These are phyloP conservation scores for Fusarium dlaminii DNA, from an alignment of 2,329 filamentous ascomycete genomes.

Conservation along the genomic window DNA sequence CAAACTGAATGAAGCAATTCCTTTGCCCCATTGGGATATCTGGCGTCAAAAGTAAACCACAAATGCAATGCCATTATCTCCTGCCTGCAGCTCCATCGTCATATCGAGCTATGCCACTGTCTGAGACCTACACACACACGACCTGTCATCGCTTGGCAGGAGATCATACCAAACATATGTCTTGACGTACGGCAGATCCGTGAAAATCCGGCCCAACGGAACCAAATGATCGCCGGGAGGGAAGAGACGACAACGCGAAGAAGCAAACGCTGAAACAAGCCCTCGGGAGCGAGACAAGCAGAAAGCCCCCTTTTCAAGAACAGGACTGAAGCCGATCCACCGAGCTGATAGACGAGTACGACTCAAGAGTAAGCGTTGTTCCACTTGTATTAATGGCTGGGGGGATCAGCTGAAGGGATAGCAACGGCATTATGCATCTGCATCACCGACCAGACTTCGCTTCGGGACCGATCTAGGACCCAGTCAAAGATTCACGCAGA, in stretches of 20 bases:
- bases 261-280: slow-evolving; percentile 25
- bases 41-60: neutral
- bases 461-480: neutral
- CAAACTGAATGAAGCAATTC: neutral
- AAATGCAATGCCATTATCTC: neutral
- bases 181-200: neutral
- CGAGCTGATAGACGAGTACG: slow-evolving; percentile 17
- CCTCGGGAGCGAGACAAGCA: slow-evolving; percentile 2
- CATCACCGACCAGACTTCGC: neutral
- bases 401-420: slow-evolving; percentile 18
- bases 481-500: slow-evolving; percentile 2
- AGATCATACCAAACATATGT: slow-evolving; percentile 4
- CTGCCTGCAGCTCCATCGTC: slow-evolving; percentile 8
- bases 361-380: slow-evolving; percentile 24
- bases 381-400: slow-evolving; percentile 3
- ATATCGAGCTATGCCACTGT: slow-evolving; percentile 6
- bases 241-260: slow-evolving; percentile 40
- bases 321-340: slow-evolving; percentile 26
- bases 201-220: slow-evolving; percentile 7
- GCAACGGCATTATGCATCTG: slow-evolving; percentile 22
- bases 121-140: slow-evolving; percentile 7
- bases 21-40: neutral
- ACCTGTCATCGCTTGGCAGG: slow-evolving; percentile 22
- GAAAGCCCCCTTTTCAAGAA: slow-evolving; percentile 7
- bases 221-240: slow-evolving; percentile 26